Evolutionary conservation across 805 yeast genomes (phyloP).

Genomic region (Yarrowia sp.): DNA sequence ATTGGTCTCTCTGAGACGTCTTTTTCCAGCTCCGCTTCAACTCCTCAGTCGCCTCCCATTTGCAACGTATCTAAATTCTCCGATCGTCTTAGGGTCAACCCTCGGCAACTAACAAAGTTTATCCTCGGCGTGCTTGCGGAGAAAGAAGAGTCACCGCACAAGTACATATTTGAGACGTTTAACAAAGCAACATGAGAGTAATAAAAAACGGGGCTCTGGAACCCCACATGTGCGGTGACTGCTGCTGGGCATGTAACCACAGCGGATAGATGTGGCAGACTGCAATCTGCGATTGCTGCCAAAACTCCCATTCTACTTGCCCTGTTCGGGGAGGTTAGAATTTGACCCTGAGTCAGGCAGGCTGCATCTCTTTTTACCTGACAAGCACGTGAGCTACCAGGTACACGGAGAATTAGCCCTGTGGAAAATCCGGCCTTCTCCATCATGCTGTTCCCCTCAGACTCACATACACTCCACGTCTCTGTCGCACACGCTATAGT

Average conservation of each 20-base stretch:
- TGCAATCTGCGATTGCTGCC: no score
- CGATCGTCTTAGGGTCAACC: constrained; percentile 16
- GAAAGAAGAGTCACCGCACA: constrained; percentile 23
- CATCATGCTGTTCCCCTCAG: no score
- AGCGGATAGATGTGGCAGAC: no score
- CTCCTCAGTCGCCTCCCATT: background rate
- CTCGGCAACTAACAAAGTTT: constrained; percentile 17
- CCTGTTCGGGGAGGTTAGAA: constrained; percentile 1
- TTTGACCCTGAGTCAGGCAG: constrained; percentile 20
- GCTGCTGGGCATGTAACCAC: no score
- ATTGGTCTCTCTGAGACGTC: background rate
- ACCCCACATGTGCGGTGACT: background rate
- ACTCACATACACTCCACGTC: no score
- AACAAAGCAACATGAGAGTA: constrained; percentile 5
- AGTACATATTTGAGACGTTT: constrained; percentile 9
- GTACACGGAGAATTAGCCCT: background rate
- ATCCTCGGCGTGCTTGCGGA: constrained; percentile 25
- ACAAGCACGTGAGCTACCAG: constrained; percentile 1
- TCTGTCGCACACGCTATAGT: no score
- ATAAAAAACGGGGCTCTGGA: background rate
- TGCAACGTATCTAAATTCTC: constrained; percentile 6
- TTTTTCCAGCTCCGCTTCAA: no score
- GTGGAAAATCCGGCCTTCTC: no score
- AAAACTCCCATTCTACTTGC: background rate
- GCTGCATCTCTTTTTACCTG: constrained; percentile 4